Evolutionary conservation across 176 grass and related monocot genomes (phyloP), one percentile per base, ranked within the genome.

Genomic region (Elaeis guineensis): DNA sequence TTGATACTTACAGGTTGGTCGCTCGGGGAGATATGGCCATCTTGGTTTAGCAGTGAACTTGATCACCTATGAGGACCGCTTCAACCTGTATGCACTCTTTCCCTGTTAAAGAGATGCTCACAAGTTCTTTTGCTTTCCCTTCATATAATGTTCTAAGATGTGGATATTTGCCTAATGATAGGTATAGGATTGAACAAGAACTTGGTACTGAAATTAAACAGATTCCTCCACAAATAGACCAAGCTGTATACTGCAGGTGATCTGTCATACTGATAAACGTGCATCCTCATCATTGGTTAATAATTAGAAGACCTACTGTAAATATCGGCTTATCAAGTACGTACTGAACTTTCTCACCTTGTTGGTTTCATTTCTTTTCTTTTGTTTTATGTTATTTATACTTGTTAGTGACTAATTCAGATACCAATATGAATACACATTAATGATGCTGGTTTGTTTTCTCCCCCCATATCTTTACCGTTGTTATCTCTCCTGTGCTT

Each of bases 131-230:
- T 24, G 70, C 9, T 77, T 9, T 52, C 4, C 68, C 30, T 16
- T 59, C 2, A 52, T 56, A 24, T 2, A n/a, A 64, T 48, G 70
- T 67, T 53, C 28, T 73, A n/a, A 54, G 21, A 55, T 59, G 9
- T 21, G 14, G 16, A 44, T 19, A 49, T 70, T 57, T 57, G 22
- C 52, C 50, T 50, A 4, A 57, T 29, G 21, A 14, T 77, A 90
- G 86, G 64, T 76, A 95, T 77, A 67, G 86, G 60, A 95, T 95
- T 63, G 90, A 90, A 63, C 82, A 90, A 72, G 90, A 95, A 71
- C 85, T 95, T 81, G 86, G 90, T 62, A 84, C 90, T 32, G 86
- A 90, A 70, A 95, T 95, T 78, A 95, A 95, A 77, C 73, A 79
- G 6, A 95, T 90, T 73, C 90, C 86, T 61, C 73, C 90, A 21